Conservation (phyloP, 305 asterid species). For the Ilex paraguariensis region DNA sequence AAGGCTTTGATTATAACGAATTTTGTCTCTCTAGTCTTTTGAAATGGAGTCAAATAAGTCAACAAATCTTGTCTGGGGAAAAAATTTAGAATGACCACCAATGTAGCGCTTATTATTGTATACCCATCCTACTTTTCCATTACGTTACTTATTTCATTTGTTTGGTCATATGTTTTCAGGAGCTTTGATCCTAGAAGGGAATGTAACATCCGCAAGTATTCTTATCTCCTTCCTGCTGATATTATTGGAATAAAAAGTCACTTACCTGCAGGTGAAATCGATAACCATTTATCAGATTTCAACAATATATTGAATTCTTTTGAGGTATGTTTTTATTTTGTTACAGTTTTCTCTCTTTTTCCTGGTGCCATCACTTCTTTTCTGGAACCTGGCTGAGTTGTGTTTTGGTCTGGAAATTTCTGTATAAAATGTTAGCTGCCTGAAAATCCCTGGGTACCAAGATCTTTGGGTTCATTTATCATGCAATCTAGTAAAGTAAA, state of each 20-base stretch:
- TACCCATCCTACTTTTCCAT: neutral
- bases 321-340: constrained; percentile 46
- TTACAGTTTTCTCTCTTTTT: no score
- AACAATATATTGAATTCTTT: constrained; percentile 60
- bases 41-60: no score
- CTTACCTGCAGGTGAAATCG: constrained; percentile 51
- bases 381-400: no score
- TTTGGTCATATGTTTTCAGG: constrained; percentile 36
- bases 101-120: neutral
- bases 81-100: neutral
- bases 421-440: no score
- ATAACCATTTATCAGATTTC: constrained; percentile 60
- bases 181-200: constrained; percentile 87
- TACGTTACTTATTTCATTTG: constrained; percentile 5
- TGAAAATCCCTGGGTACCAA: no score
- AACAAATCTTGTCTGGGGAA: no score
- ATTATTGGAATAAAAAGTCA: constrained; percentile 62
- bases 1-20: no score
- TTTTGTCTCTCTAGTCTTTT: no score
- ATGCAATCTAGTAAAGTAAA: no score
- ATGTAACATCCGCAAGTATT: constrained; percentile 75
- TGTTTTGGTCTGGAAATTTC: no score
- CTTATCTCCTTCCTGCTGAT: constrained; percentile 88
- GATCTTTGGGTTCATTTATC: no score
- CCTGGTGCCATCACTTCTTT: no score